Conservation (phyloP, 164 flowering plant genomes). For the Liquidambar formosana region DNA sequence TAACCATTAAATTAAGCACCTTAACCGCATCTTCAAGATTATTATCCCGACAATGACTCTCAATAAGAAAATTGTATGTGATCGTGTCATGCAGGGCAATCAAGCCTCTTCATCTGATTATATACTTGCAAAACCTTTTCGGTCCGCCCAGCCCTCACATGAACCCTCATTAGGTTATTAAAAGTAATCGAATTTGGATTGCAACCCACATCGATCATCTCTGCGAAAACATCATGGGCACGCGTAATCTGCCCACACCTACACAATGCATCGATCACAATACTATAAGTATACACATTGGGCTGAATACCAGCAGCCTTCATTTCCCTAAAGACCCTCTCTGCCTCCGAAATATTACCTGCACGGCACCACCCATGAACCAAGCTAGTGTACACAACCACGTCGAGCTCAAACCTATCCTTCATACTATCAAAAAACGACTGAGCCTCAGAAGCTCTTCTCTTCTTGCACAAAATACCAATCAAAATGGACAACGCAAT, state of each 20-base stretch:
- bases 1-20: constrained; percentile 63
- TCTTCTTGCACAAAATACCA: constrained; percentile 60
- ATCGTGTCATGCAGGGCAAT: constrained; percentile 63
- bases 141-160: constrained; percentile 77
- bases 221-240: constrained; percentile 83
- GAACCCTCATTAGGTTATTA: constrained; percentile 83
- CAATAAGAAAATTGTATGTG: constrained; percentile 82
- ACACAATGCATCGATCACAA: constrained; percentile 85
- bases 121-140: constrained; percentile 86
- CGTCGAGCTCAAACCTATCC: constrained; percentile 74
- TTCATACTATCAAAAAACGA: constrained; percentile 72
- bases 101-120: constrained; percentile 85
- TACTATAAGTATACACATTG: constrained; percentile 79
- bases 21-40: constrained; percentile 68
- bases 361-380: constrained; percentile 93
- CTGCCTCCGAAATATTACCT: constrained; percentile 68
- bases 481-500: constrained; percentile 61
- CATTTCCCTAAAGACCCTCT: constrained; percentile 83
- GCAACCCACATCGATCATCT: constrained; percentile 80
- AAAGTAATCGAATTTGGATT: constrained; percentile 75
- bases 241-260: constrained; percentile 77
- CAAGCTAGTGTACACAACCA: constrained; percentile 75
- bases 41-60: constrained; percentile 67
- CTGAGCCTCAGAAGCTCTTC: constrained; percentile 83
- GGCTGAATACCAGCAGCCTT: constrained; percentile 66